Conservation (phyloP, 164 flowering plant genomes). For the Sextonia rubra region DNA sequence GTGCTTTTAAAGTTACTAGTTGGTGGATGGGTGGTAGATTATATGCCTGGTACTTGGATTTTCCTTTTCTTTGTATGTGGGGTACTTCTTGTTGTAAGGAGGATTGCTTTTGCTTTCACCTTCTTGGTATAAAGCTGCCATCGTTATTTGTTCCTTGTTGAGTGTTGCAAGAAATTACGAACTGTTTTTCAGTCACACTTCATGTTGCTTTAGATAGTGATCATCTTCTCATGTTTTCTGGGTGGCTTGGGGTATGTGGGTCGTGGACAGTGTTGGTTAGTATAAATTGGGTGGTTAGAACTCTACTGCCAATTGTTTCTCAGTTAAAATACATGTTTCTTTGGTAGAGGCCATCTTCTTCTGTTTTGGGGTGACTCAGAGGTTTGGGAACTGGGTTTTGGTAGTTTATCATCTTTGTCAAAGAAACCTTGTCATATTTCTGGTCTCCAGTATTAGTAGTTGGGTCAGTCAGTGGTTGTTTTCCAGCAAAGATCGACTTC, state of each 20-base stretch:
- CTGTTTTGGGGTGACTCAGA: background rate
- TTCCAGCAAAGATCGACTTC: background rate
- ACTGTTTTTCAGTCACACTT: conserved; percentile 51
- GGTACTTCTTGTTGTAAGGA: conserved; percentile 41
- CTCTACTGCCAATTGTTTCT: background rate
- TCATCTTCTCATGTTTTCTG: conserved; percentile 20
- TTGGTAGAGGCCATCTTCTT: background rate
- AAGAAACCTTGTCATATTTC: no score
- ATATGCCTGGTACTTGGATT: conserved; percentile 61
- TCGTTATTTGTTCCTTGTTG: conserved; percentile 72
- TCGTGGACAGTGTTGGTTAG: conserved; percentile 7
- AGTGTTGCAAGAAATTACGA: conserved; percentile 67
- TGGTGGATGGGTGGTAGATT: conserved; percentile 42
- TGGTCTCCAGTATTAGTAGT: background rate
- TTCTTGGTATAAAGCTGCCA: conserved; percentile 71
- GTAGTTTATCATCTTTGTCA: background rate
- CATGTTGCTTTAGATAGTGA: conserved; percentile 34
- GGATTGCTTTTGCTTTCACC: conserved; percentile 61
- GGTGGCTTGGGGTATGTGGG: conserved; percentile 16
- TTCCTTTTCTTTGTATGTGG: conserved; percentile 39
- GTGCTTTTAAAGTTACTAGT: conserved; percentile 28
- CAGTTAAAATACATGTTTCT: background rate
- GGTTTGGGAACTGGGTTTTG: background rate
- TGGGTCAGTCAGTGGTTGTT: background rate
- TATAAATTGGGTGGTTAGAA: background rate